A percentile compares a stretch with the other conserved stretches of the same genome.
phyloP scores from a whole-genome alignment of 176 grass and related monocot genomes.

The Poa pratensis region DNA sequence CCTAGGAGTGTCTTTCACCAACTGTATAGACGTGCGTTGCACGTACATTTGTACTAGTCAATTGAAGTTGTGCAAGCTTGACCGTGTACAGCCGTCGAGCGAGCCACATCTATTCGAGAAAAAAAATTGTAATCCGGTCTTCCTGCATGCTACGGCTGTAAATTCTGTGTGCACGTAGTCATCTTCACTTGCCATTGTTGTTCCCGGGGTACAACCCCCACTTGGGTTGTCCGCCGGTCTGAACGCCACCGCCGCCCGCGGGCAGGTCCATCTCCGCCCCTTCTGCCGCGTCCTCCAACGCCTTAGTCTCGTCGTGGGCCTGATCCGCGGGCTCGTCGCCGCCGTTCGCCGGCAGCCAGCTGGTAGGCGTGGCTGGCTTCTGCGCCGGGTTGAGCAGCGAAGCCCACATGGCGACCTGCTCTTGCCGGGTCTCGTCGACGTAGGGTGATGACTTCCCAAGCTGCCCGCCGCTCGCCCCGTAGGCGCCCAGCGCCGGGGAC shows the following conservation, averaged over 20 bases:
- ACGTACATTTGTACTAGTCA: too few species aligned
- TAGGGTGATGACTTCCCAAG: background rate
- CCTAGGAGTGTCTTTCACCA: too few species aligned
- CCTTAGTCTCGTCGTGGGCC: conserved; percentile 30
- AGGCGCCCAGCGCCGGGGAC: background rate
- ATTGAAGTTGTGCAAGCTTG: background rate
- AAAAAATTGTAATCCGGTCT: background rate
- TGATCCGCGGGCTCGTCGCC: conserved; percentile 5
- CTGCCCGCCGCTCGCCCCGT: background rate
- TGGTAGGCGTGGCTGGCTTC: background rate
- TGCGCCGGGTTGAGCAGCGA: conserved; percentile 52
- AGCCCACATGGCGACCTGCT: conserved; percentile 62
- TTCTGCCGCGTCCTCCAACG: background rate
- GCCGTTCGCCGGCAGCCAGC: conserved; percentile 31
- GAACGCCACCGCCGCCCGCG: background rate
- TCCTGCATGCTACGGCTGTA: background rate
- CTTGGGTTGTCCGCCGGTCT: conserved; percentile 7
- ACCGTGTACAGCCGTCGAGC: background rate
- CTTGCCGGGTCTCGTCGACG: conserved; percentile 22
- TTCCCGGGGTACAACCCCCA: conserved; percentile 29
- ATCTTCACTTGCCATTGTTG: conserved; percentile 31
- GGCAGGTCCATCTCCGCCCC: conserved; percentile 14
- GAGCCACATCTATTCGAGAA: background rate
- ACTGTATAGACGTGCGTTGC: too few species aligned
- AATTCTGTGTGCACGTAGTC: background rate